Percentiles rank a stretch among this genome's conserved stretches.
These are phyloP conservation scores for Lactifluus volemus DNA, from an alignment of 768 basidiomycete species.

Conservation along the genomic window DNA sequence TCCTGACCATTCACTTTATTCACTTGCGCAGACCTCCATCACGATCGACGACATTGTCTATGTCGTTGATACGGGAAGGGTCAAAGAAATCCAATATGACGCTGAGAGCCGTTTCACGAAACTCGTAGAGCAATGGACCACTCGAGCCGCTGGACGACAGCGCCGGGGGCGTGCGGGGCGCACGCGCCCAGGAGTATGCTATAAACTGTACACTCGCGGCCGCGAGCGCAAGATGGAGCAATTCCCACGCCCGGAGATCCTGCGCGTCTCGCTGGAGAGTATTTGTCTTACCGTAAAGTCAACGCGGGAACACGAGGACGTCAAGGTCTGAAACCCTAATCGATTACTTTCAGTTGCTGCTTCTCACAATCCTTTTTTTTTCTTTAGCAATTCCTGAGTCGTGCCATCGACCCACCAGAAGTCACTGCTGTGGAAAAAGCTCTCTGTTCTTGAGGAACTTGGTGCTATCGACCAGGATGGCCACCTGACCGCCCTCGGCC, in stretches of 20 bases:
- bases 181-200: slow-evolving; percentile 74
- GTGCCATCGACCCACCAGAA: slow-evolving; percentile 80
- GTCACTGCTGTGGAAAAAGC: slow-evolving; percentile 68
- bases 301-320: slow-evolving; percentile 67
- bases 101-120: slow-evolving; percentile 62
- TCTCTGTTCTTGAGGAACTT: slow-evolving; percentile 64
- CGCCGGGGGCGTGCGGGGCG: slow-evolving; percentile 87
- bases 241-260: slow-evolving; percentile 82
- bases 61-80: slow-evolving; percentile 77
- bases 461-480: slow-evolving; percentile 64
- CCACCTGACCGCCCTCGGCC: slow-evolving; percentile 71
- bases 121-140: slow-evolving; percentile 73
- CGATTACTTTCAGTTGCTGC: background rate
- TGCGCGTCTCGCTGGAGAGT: slow-evolving; percentile 77
- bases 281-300: slow-evolving; percentile 77
- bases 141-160: slow-evolving; percentile 72
- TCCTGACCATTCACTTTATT: background rate
- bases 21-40: slow-evolving; percentile 58
- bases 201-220: slow-evolving; percentile 75
- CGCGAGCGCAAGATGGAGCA: slow-evolving; percentile 59
- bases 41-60: slow-evolving; percentile 86
- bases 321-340: slow-evolving; percentile 40
- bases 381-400: slow-evolving; percentile 48
- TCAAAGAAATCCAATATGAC: slow-evolving; percentile 75
- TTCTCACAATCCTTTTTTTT: background rate